phyloP scores from a whole-genome alignment of 176 grass and related monocot species.

The Puya raimondii region DNA sequence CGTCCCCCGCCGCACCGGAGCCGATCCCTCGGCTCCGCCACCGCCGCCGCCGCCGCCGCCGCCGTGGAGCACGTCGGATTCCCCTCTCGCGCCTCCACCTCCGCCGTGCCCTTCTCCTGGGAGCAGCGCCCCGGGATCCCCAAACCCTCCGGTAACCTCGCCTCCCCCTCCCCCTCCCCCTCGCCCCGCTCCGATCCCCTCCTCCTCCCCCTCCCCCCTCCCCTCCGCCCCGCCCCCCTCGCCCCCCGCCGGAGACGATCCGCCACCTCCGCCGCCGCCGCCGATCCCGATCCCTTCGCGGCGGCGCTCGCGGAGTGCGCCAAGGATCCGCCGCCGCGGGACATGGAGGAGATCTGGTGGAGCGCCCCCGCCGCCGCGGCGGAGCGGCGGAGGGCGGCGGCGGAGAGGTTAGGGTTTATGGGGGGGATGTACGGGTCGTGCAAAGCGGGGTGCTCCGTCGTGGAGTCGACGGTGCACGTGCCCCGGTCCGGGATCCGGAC shows the following conservation, averaged over 20 bases:
- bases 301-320: not conserved
- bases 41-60: not conserved
- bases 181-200: not conserved
- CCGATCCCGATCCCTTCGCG: not conserved
- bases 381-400: not conserved
- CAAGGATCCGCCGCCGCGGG: not conserved
- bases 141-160: not conserved
- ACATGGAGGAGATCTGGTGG: not conserved
- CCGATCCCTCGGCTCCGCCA: not conserved
- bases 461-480: not conserved
- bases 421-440: not conserved
- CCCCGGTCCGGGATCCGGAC: not conserved
- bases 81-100: not conserved
- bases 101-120: constrained; percentile 15
- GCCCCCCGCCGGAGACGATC: not conserved
- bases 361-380: not conserved
- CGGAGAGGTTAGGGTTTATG: not conserved
- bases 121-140: not conserved
- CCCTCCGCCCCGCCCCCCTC: not conserved
- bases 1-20: not conserved
- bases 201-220: not conserved
- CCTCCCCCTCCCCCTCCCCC: not conserved
- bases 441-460: not conserved
- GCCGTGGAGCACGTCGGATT: not conserved
- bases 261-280: not conserved